Percentiles rank a stretch among this genome's conserved stretches.
Conservation (phyloP, 2,329 filamentous ascomycete species). For the Aspergillus spinulosporus region DNA sequence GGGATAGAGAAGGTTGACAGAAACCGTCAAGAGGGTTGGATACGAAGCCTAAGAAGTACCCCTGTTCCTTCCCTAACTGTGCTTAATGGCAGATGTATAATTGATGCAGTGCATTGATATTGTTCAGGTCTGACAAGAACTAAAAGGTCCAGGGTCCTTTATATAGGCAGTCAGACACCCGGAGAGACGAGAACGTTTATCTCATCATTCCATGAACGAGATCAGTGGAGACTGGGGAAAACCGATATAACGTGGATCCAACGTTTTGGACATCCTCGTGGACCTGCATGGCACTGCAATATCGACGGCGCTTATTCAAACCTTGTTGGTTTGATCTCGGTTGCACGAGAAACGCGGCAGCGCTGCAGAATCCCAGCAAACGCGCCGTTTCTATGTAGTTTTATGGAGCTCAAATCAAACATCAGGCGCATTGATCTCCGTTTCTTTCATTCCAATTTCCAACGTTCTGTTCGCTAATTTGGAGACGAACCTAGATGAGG, state of each 20-base stretch:
- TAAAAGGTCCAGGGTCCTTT: background rate
- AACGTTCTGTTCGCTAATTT: background rate
- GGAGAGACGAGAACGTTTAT: background rate
- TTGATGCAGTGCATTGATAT: background rate
- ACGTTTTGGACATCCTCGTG: background rate
- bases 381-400: background rate
- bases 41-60: background rate
- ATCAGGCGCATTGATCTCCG: background rate
- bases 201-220: background rate
- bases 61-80: background rate
- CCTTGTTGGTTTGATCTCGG: constrained; percentile 15
- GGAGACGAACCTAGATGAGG: constrained; percentile 5
- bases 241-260: background rate
- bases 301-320: constrained; percentile 17
- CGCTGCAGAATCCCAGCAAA: background rate
- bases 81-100: background rate
- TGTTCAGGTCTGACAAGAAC: background rate
- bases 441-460: background rate
- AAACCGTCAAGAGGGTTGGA: background rate
- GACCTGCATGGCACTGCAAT: constrained; percentile 13
- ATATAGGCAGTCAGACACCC: background rate
- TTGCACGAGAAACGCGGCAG: background rate
- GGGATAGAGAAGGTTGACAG: background rate
- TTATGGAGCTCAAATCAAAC: background rate
- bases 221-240: background rate